Percentiles rank a stretch among this genome's conserved stretches.
Conservation (phyloP, 1,139 yeast species). For the Suhomyces yuchorum region DNA sequence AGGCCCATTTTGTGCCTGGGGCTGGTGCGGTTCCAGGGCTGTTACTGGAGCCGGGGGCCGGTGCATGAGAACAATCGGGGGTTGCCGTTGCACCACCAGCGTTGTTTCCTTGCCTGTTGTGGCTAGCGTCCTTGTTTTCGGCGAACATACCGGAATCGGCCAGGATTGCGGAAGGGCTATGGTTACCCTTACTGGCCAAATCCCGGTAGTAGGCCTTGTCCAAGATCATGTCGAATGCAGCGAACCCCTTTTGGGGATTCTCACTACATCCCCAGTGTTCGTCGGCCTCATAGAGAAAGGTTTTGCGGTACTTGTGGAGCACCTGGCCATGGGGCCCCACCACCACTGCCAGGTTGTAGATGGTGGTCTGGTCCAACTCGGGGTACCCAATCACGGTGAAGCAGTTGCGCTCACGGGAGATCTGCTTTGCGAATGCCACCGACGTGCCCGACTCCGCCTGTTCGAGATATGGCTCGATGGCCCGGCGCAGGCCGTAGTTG, state of each 20-base stretch:
- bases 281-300: slow-evolving; percentile 79
- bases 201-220: slow-evolving; percentile 29
- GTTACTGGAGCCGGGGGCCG: background rate
- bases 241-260: slow-evolving; percentile 57
- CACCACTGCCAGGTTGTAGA: slow-evolving; percentile 75
- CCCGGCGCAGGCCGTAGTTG: slow-evolving; percentile 54
- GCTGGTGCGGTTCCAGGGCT: background rate
- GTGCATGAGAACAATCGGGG: background rate
- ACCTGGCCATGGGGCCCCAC: slow-evolving; percentile 60
- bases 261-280: slow-evolving; percentile 80
- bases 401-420: slow-evolving; percentile 56
- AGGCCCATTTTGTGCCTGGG: background rate
- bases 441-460: slow-evolving; percentile 30
- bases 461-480: slow-evolving; percentile 67
- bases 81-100: background rate
- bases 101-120: background rate
- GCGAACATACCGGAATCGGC: background rate
- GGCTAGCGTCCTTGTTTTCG: background rate
- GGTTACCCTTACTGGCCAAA: background rate
- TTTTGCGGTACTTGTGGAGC: slow-evolving; percentile 71
- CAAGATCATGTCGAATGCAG: slow-evolving; percentile 40
- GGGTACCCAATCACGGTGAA: slow-evolving; percentile 86
- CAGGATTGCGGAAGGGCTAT: background rate
- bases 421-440: slow-evolving; percentile 56
- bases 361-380: slow-evolving; percentile 43